Evolutionary conservation across 2,329 filamentous ascomycete genomes (phyloP), one percentile per base, ranked within the genome.

Genomic region (Fusarium sp.): DNA sequence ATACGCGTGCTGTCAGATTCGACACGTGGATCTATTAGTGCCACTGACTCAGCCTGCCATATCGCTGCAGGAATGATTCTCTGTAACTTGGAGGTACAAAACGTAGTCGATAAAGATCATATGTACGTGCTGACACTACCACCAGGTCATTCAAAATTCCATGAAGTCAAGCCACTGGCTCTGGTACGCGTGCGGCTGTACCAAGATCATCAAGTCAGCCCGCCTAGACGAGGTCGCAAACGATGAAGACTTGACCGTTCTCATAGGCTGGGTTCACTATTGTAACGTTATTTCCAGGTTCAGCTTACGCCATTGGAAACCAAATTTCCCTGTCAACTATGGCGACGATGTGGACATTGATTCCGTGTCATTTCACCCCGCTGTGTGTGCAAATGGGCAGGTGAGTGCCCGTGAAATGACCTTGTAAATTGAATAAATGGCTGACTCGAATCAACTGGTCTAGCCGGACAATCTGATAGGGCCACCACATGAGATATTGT

Each of bases 61-160:
- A 58, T 74, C 3, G 72, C 65, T 11, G 58, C 72, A 4, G 70
- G 72, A 0, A 73, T 74, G 18, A 40, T 74, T 1, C 13, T 73
- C 0, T 63, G 69, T 20, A 64, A 66, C 11, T 48, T 71, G 1
- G 71, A 73, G 61, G 71, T 65, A 48, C 2, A 8, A 5, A 2
- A 14, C 9, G 36, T 1, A 20, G 3, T 7, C 3, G 5, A 4
- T 17, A 6, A 1, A 2, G 2, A 5, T 1, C 7, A 22, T 18
- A 0, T 1, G 13, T 4, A 18, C 15, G 1, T 7, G 45, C 28
- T 61, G 2, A 39, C 3, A 8, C 3, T 11, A 5, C 7, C 3
- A 0, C 5, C 10, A 74, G 72, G 48, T 72, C 3, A 66, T 73
- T 5, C 69, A 71, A 5, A 55, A 39, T 5, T 68, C 72, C 0